phyloP scores from a whole-genome alignment of 352 stramenopile species.

The Pythium apleroticum region DNA sequence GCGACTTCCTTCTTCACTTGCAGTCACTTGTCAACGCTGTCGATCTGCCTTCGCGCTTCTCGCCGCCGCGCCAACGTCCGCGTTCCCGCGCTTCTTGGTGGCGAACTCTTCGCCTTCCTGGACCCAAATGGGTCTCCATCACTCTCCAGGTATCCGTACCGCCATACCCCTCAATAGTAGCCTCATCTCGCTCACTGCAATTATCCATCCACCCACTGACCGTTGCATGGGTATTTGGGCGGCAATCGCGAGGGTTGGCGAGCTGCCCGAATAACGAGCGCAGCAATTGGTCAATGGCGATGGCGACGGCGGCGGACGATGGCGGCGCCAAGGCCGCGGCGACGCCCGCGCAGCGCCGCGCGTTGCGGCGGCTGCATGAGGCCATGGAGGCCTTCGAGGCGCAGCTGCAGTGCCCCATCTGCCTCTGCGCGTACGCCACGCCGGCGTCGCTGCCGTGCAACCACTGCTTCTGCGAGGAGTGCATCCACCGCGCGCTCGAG shows the following conservation, averaged over 20 bases:
- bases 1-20: too few relatives aligned
- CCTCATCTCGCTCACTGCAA: not conserved
- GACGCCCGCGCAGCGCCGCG: constrained; percentile 22
- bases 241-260: constrained; percentile 2
- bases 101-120: not conserved
- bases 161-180: not conserved
- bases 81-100: not conserved
- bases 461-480: constrained; percentile 88
- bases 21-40: not conserved
- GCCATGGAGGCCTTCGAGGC: constrained; percentile 65
- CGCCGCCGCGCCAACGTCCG: not conserved
- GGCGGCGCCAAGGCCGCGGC: not conserved
- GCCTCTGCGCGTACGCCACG: constrained; percentile 66
- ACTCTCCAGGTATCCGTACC: not conserved
- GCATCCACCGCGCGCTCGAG: constrained; percentile 80
- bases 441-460: constrained; percentile 82
- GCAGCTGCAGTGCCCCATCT: constrained; percentile 85
- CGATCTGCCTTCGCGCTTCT: not conserved
- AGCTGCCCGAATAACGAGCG: constrained; percentile 5
- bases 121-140: constrained; percentile 1
- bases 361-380: constrained; percentile 50
- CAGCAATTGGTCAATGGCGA: constrained; percentile 19
- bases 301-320: constrained; percentile 14
- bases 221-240: constrained; percentile 13
- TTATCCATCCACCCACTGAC: not conserved